phyloP scores from a whole-genome alignment of 2,329 filamentous ascomycete species.

The Rachicladosporium sp. region DNA sequence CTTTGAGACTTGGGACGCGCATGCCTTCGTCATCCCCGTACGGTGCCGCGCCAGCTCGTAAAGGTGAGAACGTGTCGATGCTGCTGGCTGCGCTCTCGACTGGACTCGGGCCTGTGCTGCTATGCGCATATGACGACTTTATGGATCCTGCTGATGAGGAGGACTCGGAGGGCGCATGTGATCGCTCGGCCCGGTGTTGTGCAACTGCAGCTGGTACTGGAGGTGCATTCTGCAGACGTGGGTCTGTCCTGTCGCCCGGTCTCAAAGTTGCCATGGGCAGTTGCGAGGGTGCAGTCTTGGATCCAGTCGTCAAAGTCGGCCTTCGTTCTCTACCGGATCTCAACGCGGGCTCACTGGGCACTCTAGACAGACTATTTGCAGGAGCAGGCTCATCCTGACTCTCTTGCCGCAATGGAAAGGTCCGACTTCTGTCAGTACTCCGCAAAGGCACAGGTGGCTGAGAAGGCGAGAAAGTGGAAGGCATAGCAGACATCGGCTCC shows the following conservation, averaged over 20 bases:
- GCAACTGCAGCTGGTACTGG: conserved; percentile 20
- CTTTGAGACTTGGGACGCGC: conserved; percentile 12
- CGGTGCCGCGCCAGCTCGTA: conserved; percentile 6
- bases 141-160: conserved; percentile 19
- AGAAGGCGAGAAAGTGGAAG: not conserved
- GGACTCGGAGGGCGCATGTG: conserved; percentile 19
- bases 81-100: conserved; percentile 21
- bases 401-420: conserved; percentile 8
- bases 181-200: conserved; percentile 14
- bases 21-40: conserved; percentile 16
- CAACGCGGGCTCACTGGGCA: conserved; percentile 2
- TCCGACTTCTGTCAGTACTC: conserved; percentile 11
- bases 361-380: conserved; percentile 2
- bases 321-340: not conserved
- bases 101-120: conserved; percentile 19
- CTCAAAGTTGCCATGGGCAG: conserved; percentile 3
- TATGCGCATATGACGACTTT: conserved; percentile 11
- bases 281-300: conserved; percentile 5
- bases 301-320: conserved; percentile 1
- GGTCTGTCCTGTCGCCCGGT: conserved; percentile 11
- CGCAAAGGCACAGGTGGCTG: conserved; percentile 9
- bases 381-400: not conserved
- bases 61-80: conserved; percentile 16
- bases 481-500: conserved; percentile 10
- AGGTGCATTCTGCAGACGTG: conserved; percentile 19